A percentile compares a stretch with the other conserved stretches of the same genome.
Evolutionary conservation across 2,329 filamentous ascomycete species (phyloP).

Genomic region (Fusarium buharicum): DNA sequence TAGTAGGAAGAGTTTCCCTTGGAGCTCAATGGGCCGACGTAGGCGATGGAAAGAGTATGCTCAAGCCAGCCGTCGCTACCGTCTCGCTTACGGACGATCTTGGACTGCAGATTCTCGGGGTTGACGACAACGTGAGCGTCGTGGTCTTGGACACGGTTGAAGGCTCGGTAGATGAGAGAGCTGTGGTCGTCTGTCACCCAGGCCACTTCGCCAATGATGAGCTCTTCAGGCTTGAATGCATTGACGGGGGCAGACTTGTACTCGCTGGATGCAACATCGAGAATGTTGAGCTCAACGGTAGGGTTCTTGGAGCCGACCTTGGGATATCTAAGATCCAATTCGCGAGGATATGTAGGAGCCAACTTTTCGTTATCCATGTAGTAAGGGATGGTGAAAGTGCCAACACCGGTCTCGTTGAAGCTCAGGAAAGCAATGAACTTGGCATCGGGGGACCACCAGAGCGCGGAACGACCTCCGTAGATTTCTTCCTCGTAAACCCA

Average conservation of each 20-base stretch:
- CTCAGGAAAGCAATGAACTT: constrained; percentile 88
- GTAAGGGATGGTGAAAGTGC: constrained; percentile 72
- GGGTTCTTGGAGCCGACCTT: constrained; percentile 76
- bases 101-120: constrained; percentile 57
- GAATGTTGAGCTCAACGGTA: constrained; percentile 68
- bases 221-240: constrained; percentile 67
- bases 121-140: constrained; percentile 72
- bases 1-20: constrained; percentile 62
- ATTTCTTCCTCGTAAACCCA: constrained; percentile 82
- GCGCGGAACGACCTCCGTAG: constrained; percentile 77
- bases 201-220: constrained; percentile 73
- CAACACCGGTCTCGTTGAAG: constrained; percentile 81
- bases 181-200: constrained; percentile 72
- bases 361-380: constrained; percentile 69
- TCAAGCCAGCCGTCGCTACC: constrained; percentile 71
- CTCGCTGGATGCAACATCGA: constrained; percentile 61
- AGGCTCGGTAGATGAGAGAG: constrained; percentile 72
- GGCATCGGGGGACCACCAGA: constrained; percentile 93
- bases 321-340: constrained; percentile 73
- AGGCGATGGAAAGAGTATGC: constrained; percentile 65
- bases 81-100: constrained; percentile 65
- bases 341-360: constrained; percentile 69
- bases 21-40: constrained; percentile 59
- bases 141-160: constrained; percentile 74
- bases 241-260: constrained; percentile 61